These are phyloP conservation scores for Babesia ovis DNA, from an alignment of 169 alveolate genomes.

Conservation along the genomic window DNA sequence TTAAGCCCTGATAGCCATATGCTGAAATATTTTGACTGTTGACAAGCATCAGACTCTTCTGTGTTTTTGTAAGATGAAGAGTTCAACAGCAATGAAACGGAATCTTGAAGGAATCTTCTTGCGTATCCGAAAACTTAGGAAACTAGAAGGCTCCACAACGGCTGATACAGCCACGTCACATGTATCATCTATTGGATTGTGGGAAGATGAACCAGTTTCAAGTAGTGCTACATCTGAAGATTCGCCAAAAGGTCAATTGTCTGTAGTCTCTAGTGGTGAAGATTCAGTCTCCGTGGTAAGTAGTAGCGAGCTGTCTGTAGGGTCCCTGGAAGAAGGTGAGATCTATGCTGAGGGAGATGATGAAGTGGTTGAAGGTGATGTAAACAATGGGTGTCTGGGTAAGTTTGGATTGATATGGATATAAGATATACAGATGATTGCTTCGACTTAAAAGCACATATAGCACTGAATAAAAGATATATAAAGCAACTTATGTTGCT, in stretches of 20 bases:
- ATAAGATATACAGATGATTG: background rate
- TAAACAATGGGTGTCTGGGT: no score
- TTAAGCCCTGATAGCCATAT: no score
- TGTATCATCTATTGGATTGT: background rate
- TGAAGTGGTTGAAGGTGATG: no score
- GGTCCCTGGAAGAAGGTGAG: constrained; percentile 32
- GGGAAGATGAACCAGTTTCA: background rate
- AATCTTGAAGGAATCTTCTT: background rate
- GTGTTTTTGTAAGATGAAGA: no score
- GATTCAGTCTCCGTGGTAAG: constrained; percentile 30
- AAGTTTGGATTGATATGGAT: no score
- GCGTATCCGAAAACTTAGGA: constrained; percentile 6
- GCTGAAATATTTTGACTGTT: no score
- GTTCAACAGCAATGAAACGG: constrained; percentile 17
- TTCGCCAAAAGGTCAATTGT: constrained; percentile 3
- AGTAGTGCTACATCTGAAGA: background rate
- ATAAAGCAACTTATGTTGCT: background rate
- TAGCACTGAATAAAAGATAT: background rate
- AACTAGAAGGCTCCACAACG: background rate
- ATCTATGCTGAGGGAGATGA: background rate
- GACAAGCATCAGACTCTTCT: no score
- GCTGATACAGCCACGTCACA: background rate
- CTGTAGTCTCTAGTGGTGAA: background rate
- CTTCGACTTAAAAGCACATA: background rate
- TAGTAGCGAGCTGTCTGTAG: background rate